phyloP scores from a whole-genome alignment of 2,329 filamentous ascomycete species.

The Venturiaceae sp. region DNA sequence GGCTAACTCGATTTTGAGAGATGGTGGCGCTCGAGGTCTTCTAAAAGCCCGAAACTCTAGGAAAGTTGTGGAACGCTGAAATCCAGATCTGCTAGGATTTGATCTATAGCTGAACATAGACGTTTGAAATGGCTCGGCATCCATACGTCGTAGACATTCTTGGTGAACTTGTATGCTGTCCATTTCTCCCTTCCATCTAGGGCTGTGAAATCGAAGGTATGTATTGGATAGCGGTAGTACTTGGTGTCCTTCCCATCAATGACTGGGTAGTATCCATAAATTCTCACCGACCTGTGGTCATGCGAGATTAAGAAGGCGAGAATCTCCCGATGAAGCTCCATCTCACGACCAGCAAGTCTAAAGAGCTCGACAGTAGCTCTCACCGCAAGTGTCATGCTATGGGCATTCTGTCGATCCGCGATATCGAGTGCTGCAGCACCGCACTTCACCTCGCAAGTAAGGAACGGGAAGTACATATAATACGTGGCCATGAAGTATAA shows the following conservation, averaged over 20 bases:
- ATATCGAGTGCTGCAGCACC: constrained; percentile 22
- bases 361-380: constrained; percentile 16
- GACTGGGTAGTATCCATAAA: constrained; percentile 14
- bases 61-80: constrained; percentile 10
- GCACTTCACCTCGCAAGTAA: constrained; percentile 40
- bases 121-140: constrained; percentile 12
- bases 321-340: constrained; percentile 15
- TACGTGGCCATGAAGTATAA: constrained; percentile 37
- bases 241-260: constrained; percentile 11
- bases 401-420: constrained; percentile 20
- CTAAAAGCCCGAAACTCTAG: constrained; percentile 8
- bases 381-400: constrained; percentile 16
- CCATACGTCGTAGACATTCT: constrained; percentile 13
- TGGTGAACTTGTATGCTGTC: constrained; percentile 14
- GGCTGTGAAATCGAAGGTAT: constrained; percentile 10
- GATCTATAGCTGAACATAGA: constrained; percentile 11
- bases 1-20: constrained; percentile 9
- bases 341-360: constrained; percentile 12
- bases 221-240: constrained; percentile 13
- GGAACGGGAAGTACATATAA: constrained; percentile 41
- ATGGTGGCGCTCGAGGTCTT: constrained; percentile 9
- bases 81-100: constrained; percentile 8
- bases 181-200: constrained; percentile 13
- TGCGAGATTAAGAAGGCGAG: constrained; percentile 16
- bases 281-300: constrained; percentile 12